Evolutionary conservation across 2,329 filamentous ascomycete genomes (phyloP), one percentile per base, ranked within the genome.

Genomic region (Xylariaceae sp.): DNA sequence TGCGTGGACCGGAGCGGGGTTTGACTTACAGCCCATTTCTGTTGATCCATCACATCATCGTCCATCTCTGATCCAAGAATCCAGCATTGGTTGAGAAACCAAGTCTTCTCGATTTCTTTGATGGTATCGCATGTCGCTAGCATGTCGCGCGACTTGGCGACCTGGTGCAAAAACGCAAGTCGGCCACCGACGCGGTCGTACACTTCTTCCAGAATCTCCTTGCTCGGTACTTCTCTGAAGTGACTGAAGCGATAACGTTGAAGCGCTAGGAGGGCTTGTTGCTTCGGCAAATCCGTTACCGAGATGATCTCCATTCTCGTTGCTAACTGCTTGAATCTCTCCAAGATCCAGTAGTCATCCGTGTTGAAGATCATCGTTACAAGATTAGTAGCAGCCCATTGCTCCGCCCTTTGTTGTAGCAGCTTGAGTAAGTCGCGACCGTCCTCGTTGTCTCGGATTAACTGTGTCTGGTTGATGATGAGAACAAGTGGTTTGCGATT

Each of bases 311-410:
- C 92, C 90, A 99, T 96, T 51, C 94, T 86, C 1, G 92, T 96
- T 2, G 92, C 90, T 60, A 96, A 88, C 72, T 90, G 88, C 78
- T 97, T 97, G 55, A 99, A 78, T 11, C 92, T 84, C 74, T 99
- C 94, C 69, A 97, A 97, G 0, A 99, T 89, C 94, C 94, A 99
- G 75, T 96, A 99, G 72, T 97, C 94, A 74, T 99, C 94, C 56
- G 87, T 92, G 75, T 97, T 97, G 77, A 99, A 92, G 39, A 99
- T 87, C 80, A 91, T 84, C 1, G 94, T 97, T 35, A 95, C 90
- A 7, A 99, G 82, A 65, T 91, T 93, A 17, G 89, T 86, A 1
- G 93, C 94, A 1, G 94, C 93, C 94, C 94, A 99, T 73, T 94
- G 89, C 74, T 99, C 94, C 1, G 94, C 93, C 37, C 92, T 86